Conservation (phyloP, 2,329 filamentous ascomycete species). For the Diaporthe destruens region DNA sequence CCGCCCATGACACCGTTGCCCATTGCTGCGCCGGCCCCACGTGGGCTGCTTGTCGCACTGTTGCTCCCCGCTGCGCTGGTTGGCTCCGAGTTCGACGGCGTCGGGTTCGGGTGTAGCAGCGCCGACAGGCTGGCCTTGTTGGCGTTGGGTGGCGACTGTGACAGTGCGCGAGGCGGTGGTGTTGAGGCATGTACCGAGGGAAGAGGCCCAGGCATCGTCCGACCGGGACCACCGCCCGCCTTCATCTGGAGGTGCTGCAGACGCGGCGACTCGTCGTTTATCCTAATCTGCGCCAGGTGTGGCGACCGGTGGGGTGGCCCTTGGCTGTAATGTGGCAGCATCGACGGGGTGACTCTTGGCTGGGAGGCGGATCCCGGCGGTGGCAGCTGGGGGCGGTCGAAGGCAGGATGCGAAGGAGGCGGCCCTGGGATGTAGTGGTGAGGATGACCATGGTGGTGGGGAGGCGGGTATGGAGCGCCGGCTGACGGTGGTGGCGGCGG, state of each 20-base stretch:
- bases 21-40: conserved; percentile 43
- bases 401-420: conserved; percentile 44
- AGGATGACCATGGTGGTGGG: conserved; percentile 35
- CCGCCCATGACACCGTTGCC: conserved; percentile 3
- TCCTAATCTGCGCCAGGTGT: conserved; percentile 51
- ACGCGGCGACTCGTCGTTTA: conserved; percentile 56
- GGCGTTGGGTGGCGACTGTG: conserved; percentile 61
- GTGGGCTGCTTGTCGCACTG: conserved; percentile 64
- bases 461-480: conserved; percentile 51
- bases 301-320: conserved; percentile 46
- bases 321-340: conserved; percentile 40
- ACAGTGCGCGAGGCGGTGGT: conserved; percentile 60
- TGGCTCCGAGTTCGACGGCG: conserved; percentile 59
- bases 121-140: conserved; percentile 63
- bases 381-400: conserved; percentile 45
- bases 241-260: conserved; percentile 54
- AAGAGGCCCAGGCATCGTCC: conserved; percentile 58
- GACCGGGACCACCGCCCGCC: conserved; percentile 17
- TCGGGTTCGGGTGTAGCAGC: conserved; percentile 66
- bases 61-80: conserved; percentile 58
- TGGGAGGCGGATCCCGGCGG: conserved; percentile 39
- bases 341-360: conserved; percentile 40
- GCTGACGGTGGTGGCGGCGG: conserved; percentile 32
- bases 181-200: conserved; percentile 34
- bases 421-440: conserved; percentile 47